Conservation (phyloP, 78 protist genomes). For the slime mould (Dictyostelium discoideum) region dicty_2.7 NC_007088.5:1046501-1047000, state of each 20-base stretch:
- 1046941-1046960: constrained; percentile 22
- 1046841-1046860: constrained; percentile 7
- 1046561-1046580: constrained; percentile 76
- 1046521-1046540: constrained; percentile 62
- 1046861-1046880: constrained; percentile 7
- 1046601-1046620: constrained; percentile 65
- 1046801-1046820: constrained; percentile 13
- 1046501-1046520: constrained; percentile 66
- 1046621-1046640: constrained; percentile 49
- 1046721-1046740: constrained; percentile 57
- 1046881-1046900: constrained; percentile 50
- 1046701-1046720: constrained; percentile 59
- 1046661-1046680: constrained; percentile 13
- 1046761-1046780: constrained; percentile 7
- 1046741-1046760: background rate
- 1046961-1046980: constrained; percentile 23
- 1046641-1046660: constrained; percentile 28
- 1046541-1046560: constrained; percentile 63
- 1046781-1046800: background rate
- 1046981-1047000: constrained; percentile 72
- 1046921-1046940: background rate
- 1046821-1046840: background rate
- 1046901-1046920: constrained; percentile 77
- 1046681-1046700: constrained; percentile 59
- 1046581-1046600: constrained; percentile 43